phyloP scores from a whole-genome alignment of 306 rosid species.

The Alnus rubra region DNA sequence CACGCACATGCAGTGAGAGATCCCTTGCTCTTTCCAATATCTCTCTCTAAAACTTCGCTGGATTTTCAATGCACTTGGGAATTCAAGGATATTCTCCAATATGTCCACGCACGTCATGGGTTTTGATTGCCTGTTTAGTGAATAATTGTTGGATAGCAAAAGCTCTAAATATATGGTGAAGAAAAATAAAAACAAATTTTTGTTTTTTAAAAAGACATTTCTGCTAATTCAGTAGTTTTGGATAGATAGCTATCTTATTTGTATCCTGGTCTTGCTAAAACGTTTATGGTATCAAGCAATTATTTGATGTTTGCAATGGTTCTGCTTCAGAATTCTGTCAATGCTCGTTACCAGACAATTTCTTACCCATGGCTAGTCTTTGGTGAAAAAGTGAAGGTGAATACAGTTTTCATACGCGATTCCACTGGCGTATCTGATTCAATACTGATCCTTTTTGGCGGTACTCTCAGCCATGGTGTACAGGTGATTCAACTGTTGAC shows the following conservation, averaged over 20 bases:
- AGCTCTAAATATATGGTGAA: background rate
- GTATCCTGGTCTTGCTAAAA: background rate
- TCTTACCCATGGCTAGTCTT: slow-evolving; percentile 97
- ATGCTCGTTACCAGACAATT: slow-evolving; percentile 88
- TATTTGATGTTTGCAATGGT: slow-evolving; percentile 18
- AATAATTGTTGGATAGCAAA: background rate
- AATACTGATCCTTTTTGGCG: slow-evolving; percentile 80
- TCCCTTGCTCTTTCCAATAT: background rate
- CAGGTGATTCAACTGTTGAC: slow-evolving; percentile 57
- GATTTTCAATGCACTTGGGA: background rate
- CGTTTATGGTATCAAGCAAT: background rate
- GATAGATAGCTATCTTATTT: background rate
- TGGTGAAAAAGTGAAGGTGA: slow-evolving; percentile 92
- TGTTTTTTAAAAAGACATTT: background rate
- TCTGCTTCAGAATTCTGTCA: slow-evolving; percentile 85
- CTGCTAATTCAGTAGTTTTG: background rate
- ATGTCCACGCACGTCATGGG: background rate
- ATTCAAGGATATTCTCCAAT: background rate
- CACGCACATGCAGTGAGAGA: background rate
- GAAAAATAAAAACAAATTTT: background rate
- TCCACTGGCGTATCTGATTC: slow-evolving; percentile 97
- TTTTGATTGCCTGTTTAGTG: background rate
- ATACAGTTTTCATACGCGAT: slow-evolving; percentile 91
- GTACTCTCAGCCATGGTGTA: slow-evolving; percentile 61
- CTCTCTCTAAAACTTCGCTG: background rate